A percentile compares a stretch with the other conserved stretches of the same genome.
phyloP scores from a whole-genome alignment of 345 rosid species.

The Lepidium africanum region DNA sequence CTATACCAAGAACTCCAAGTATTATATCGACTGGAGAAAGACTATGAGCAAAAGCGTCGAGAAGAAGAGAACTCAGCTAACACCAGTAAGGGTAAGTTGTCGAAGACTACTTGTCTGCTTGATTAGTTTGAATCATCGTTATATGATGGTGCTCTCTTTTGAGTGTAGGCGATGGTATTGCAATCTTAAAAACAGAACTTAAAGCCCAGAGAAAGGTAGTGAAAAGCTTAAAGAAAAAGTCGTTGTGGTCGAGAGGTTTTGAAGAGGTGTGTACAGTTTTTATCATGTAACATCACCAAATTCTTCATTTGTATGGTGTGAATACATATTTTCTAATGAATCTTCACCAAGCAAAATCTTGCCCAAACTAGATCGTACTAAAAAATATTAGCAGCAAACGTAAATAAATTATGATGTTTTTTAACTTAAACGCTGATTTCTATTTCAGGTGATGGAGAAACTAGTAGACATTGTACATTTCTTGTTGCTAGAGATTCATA shows the following conservation, averaged over 20 bases:
- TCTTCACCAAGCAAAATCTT: background rate
- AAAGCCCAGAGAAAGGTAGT: slow-evolving; percentile 74
- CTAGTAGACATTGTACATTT: slow-evolving; percentile 87
- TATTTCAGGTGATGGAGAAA: slow-evolving; percentile 78
- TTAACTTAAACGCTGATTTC: background rate
- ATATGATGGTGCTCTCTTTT: background rate
- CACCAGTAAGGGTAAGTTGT: slow-evolving; percentile 43
- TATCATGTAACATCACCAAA: background rate
- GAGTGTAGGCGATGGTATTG: slow-evolving; percentile 46
- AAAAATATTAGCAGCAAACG: background rate
- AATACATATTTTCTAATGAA: background rate
- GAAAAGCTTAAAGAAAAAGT: slow-evolving; percentile 71
- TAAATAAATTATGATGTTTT: background rate
- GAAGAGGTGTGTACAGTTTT: slow-evolving; percentile 57
- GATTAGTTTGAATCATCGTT: background rate
- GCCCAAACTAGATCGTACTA: background rate
- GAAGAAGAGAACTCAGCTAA: slow-evolving; percentile 55
- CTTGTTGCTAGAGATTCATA: slow-evolving; percentile 77
- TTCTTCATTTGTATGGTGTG: background rate
- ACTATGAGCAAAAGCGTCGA: slow-evolving; percentile 56
- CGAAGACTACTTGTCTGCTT: background rate
- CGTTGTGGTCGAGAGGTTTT: slow-evolving; percentile 78
- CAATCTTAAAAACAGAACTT: slow-evolving; percentile 58
- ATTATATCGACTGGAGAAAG: slow-evolving; percentile 78
- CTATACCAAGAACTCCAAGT: slow-evolving; percentile 71